Percentiles rank a stretch among this genome's conserved stretches.
Evolutionary conservation across 345 rosid species (phyloP).

Genomic region (Rhodomyrtus tomentosa): DNA sequence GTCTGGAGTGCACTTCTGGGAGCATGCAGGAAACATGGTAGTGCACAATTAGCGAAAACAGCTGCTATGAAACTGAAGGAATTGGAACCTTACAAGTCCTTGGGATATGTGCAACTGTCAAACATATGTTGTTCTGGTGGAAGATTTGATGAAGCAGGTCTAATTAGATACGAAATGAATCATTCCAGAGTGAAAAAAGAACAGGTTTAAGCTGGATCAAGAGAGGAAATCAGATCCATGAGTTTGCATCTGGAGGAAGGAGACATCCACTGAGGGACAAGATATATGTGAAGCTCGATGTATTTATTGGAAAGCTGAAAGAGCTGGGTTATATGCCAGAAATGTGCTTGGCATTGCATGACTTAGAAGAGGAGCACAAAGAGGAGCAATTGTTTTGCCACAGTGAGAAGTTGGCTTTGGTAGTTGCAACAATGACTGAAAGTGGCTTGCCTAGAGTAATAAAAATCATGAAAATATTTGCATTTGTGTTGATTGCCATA

Average conservation of each 20-base stretch:
- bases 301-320: conserved; percentile 44
- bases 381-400: conserved; percentile 61
- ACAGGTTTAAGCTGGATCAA: conserved; percentile 87
- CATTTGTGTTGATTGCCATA: conserved; percentile 80
- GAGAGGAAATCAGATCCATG: conserved; percentile 49
- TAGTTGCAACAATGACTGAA: conserved; percentile 39
- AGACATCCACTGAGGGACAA: conserved; percentile 46
- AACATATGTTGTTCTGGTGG: conserved; percentile 65
- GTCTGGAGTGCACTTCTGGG: conserved; percentile 82
- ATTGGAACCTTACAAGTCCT: conserved; percentile 50
- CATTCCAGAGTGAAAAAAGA: conserved; percentile 55
- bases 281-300: conserved; percentile 35
- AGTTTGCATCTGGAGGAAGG: conserved; percentile 71
- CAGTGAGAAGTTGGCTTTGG: conserved; percentile 86
- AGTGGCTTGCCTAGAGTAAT: conserved; percentile 15
- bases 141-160: conserved; percentile 54
- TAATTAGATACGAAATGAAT: conserved; percentile 52
- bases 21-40: conserved; percentile 80
- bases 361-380: conserved; percentile 66
- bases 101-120: conserved; percentile 71
- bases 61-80: conserved; percentile 53
- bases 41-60: conserved; percentile 38
- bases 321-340: conserved; percentile 69
- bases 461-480: conserved; percentile 69
- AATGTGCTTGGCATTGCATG: conserved; percentile 53